These are phyloP conservation scores for Penstemon barbatus DNA, from an alignment of 257 asterid species.

Conservation along the genomic window DNA sequence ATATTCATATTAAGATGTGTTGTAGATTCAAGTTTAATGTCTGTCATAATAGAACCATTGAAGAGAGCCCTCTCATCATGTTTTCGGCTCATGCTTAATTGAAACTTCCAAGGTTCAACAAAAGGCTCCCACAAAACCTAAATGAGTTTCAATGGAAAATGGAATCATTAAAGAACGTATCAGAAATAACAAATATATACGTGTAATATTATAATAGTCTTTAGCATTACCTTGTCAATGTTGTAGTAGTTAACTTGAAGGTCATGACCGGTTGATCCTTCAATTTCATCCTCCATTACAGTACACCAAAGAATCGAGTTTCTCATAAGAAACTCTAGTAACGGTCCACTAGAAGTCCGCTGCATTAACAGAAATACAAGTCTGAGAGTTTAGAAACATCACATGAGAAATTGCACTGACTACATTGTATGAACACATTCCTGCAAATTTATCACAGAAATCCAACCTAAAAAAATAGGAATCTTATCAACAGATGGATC, in stretches of 20 bases:
- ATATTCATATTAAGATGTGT: slow-evolving; percentile 78
- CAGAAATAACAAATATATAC: slow-evolving; percentile 20
- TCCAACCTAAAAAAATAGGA: slow-evolving; percentile 13
- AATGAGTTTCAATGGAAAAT: slow-evolving; percentile 27
- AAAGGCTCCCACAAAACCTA: slow-evolving; percentile 96
- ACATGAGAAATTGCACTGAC: slow-evolving; percentile 13
- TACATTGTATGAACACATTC: slow-evolving; percentile 10
- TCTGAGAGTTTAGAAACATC: slow-evolving; percentile 23
- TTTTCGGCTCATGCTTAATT: slow-evolving; percentile 55
- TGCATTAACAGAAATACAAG: slow-evolving; percentile 28
- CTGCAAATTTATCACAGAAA: neutral
- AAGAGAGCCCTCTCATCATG: slow-evolving; percentile 66
- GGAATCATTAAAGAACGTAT: slow-evolving; percentile 16
- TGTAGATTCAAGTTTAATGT: slow-evolving; percentile 63
- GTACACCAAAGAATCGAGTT: slow-evolving; percentile 44
- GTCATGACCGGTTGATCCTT: slow-evolving; percentile 64
- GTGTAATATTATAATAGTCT: neutral
- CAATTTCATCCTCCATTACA: slow-evolving; percentile 49
- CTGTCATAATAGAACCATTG: slow-evolving; percentile 54
- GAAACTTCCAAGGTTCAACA: slow-evolving; percentile 84
- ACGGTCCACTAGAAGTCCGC: slow-evolving; percentile 84
- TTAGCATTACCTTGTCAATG: slow-evolving; percentile 73
- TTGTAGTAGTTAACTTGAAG: slow-evolving; percentile 87
- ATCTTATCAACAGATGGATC: slow-evolving; percentile 8
- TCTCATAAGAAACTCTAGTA: slow-evolving; percentile 66